Evolutionary conservation across 1,284 basidiomycete genomes (phyloP).

Genomic region (Tetrapyrgos nigripes): DNA sequence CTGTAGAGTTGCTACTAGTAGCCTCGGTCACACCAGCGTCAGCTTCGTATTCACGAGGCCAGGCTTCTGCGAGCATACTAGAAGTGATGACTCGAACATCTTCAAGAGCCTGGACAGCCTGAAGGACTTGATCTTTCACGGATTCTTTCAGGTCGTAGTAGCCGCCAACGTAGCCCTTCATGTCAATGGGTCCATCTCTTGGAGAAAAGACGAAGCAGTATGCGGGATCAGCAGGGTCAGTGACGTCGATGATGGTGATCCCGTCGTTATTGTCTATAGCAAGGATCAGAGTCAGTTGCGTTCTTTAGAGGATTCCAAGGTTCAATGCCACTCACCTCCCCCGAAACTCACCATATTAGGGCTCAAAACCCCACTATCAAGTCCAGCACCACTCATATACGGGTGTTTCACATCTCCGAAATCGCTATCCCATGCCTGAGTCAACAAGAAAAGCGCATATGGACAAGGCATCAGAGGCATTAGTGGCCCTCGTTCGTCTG

Average conservation of each 20-base stretch:
- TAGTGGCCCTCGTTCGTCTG: conserved; percentile 13
- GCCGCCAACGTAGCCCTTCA: conserved; percentile 1
- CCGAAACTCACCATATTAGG: conserved; percentile 34
- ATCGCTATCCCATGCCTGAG: conserved; percentile 28
- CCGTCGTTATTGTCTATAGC: conserved; percentile 47
- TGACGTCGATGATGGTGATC: conserved; percentile 48
- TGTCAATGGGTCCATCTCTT: conserved; percentile 2
- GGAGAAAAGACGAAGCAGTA: conserved; percentile 38
- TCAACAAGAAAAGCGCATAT: conserved; percentile 30
- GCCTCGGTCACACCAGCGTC: background rate
- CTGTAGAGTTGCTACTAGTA: background rate
- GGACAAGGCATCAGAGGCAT: conserved; percentile 36
- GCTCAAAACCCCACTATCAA: conserved; percentile 17
- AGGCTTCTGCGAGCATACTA: conserved; percentile 32
- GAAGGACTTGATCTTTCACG: conserved; percentile 18
- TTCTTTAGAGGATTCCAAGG: background rate
- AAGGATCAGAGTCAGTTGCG: background rate
- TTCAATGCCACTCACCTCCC: conserved; percentile 28
- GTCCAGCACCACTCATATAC: conserved; percentile 19
- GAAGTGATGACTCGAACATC: conserved; percentile 23
- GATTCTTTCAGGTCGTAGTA: conserved; percentile 3
- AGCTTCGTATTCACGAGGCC: conserved; percentile 31
- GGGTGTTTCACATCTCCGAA: conserved; percentile 15
- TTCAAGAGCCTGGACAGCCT: conserved; percentile 21
- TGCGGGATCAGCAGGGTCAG: conserved; percentile 37